phyloP scores from a whole-genome alignment of 2,329 filamentous ascomycete genomes.

The Aquanectria penicillioides region DNA sequence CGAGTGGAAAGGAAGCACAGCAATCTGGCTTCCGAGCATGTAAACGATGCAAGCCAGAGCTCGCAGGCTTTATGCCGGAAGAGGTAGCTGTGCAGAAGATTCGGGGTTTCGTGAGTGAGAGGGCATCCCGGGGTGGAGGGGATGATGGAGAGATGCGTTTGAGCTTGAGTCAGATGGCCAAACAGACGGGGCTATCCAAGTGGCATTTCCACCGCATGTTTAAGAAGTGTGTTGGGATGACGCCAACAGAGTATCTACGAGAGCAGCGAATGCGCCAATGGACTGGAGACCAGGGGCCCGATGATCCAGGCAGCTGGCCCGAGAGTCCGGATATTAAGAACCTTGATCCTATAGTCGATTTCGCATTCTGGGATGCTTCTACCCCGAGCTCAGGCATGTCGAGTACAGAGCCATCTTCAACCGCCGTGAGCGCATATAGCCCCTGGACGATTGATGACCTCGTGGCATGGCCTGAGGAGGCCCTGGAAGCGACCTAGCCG shows the following conservation, averaged over 20 bases:
- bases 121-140: constrained; percentile 38
- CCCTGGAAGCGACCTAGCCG: too few relatives aligned
- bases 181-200: constrained; percentile 61
- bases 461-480: constrained; percentile 34
- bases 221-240: constrained; percentile 63
- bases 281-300: neutral
- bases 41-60: constrained; percentile 64
- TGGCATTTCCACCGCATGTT: constrained; percentile 70
- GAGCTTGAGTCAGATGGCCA: constrained; percentile 59
- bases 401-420: constrained; percentile 20
- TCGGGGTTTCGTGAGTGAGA: constrained; percentile 41
- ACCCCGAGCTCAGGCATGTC: constrained; percentile 13
- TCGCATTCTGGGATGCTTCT: constrained; percentile 30
- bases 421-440: constrained; percentile 18
- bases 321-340: constrained; percentile 21
- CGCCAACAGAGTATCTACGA: constrained; percentile 50
- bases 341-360: constrained; percentile 23
- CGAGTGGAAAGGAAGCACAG: constrained; percentile 55
- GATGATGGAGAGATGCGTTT: constrained; percentile 29
- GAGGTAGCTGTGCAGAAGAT: constrained; percentile 56
- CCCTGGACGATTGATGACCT: constrained; percentile 39
- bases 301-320: constrained; percentile 22
- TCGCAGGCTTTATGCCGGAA: constrained; percentile 52
- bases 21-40: constrained; percentile 63
- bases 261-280: constrained; percentile 25